Percentiles rank a stretch among this genome's conserved stretches.
phyloP scores from a whole-genome alignment of 164 flowering plant genomes.

The grape (Vitis vinifera) region ASM3070453v1 NC_081818.1:5975501-5976000 shows the following conservation, averaged over 20 bases:
- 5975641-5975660: constrained; percentile 47
- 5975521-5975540: not conserved
- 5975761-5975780: constrained; percentile 74
- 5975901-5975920: constrained; percentile 2
- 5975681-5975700: not conserved
- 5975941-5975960: not conserved
- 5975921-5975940: not conserved
- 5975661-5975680: constrained; percentile 13
- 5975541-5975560: constrained; percentile 29
- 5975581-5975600: constrained; percentile 39
- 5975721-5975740: not conserved
- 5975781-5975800: constrained; percentile 56
- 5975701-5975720: not conserved
- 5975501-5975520: too few species aligned
- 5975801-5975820: constrained; percentile 67
- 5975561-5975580: constrained; percentile 47
- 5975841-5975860: constrained; percentile 88
- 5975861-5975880: constrained; percentile 80
- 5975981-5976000: too few species aligned
- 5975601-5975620: constrained; percentile 48
- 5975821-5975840: constrained; percentile 78
- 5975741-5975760: constrained; percentile 39
- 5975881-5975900: constrained; percentile 32
- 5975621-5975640: constrained; percentile 56
- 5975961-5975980: too few species aligned